Base-by-base conservation (phyloP, 2,329 filamentous ascomycete species). In the Ceratocystis variospora region DNA sequence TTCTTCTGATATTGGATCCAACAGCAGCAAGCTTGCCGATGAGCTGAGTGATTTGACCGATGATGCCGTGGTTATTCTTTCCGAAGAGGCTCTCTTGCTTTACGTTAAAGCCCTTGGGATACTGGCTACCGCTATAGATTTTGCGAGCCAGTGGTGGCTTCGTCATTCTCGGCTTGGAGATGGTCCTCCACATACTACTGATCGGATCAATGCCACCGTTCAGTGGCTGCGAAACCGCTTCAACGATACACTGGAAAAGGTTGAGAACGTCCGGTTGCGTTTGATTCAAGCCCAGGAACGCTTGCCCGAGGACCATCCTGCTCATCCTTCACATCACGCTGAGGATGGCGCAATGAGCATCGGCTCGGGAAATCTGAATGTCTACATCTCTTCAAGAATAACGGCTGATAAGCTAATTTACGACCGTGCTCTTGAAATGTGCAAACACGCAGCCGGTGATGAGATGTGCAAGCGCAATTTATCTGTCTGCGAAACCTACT, bases 331-430 rank as follows among this genome's bases (percentile, higher is more conserved):
- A 71, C 96, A 96, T 71, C 86, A 90, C 65, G 82, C 82, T 2
- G 48, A 31, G 7, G 75, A 80, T 33, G 83, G 83, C 22, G 83
- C 82, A 1, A 78, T 79, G 44, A 78, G 82, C 2, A 81, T 80
- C 1, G 80, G 81, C n/a, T 82, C 84, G 2, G 86, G 87, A 17
- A 82, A 84, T 1, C 90, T 94, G 68, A 87, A 89, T 64, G 90
- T 96, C 31, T 83, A 88, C 61, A 81, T 99, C 31, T 96, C 89
- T 15, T 85, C 89, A 1, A 94, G 93, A 0, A 86, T 96, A 66
- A 96, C 91, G 25, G 94, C 94, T 0, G 94, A 97, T 77, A 96
- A 92, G 76, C 80, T 99, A 59, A 96, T 99, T 91, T 99, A 96
- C 73, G 94, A 99, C 71, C 89, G 94, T 61, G 94, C 94, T 0